Evolutionary conservation across 148 eudicot genomes (phyloP).

Genomic region (Chenopodium suecicum): DNA sequence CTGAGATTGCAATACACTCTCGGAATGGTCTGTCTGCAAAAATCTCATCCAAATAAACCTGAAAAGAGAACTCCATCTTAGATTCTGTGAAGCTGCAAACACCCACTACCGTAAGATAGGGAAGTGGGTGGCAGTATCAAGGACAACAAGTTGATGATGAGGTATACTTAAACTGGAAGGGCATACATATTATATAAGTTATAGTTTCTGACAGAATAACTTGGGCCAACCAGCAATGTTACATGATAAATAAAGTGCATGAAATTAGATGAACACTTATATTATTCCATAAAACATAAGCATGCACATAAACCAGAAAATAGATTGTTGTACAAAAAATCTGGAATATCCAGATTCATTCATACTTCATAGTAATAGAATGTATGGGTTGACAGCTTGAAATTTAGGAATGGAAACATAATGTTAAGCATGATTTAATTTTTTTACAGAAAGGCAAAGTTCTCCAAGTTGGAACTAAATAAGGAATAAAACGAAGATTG

Average conservation of each 20-base stretch:
- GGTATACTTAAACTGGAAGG: background rate
- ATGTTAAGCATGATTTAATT: background rate
- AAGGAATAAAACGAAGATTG: background rate
- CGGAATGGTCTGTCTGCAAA: slow-evolving; percentile 40
- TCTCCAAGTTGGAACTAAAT: background rate
- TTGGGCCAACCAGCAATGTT: background rate
- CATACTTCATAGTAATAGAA: background rate
- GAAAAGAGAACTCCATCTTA: slow-evolving; percentile 23
- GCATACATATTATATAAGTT: background rate
- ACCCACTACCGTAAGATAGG: background rate
- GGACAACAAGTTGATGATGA: background rate
- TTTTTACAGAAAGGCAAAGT: background rate
- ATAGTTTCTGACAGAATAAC: background rate
- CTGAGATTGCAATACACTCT: slow-evolving; percentile 41
- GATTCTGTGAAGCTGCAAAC: slow-evolving; percentile 14
- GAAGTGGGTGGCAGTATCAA: no score
- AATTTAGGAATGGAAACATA: background rate
- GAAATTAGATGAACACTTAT: background rate
- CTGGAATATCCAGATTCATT: background rate
- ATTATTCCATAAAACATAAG: background rate
- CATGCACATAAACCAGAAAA: background rate
- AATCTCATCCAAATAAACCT: slow-evolving; percentile 83
- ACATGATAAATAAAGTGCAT: background rate
- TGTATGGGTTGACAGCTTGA: background rate
- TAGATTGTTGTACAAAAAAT: background rate